Evolutionary conservation across 495 filamentous ascomycete genomes (phyloP).

Genomic region (Haplographium delicatum): DNA sequence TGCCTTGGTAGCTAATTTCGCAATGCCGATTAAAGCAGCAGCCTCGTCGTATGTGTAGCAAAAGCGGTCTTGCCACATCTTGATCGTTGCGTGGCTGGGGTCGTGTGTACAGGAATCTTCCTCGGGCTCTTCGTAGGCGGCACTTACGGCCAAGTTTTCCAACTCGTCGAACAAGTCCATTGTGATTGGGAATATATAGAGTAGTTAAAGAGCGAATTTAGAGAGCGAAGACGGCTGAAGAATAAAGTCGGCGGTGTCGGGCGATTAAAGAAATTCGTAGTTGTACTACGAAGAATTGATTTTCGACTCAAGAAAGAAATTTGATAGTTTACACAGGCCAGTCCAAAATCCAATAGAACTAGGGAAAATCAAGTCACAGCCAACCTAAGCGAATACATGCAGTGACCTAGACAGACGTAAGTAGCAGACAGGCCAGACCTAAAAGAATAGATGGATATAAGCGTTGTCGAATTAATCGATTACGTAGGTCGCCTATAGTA

Average conservation of each 20-base stretch:
- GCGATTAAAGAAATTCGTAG: not conserved
- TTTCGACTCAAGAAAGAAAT: not conserved
- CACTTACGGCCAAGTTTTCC: slow-evolving; percentile 21
- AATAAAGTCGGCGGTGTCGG: not conserved
- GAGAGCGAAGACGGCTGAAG: not conserved
- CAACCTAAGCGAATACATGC: not conserved
- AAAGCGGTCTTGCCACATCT: slow-evolving; percentile 9
- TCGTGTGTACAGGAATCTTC: not conserved
- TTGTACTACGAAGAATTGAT: not conserved
- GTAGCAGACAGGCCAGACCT: not conserved
- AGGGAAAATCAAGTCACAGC: not conserved
- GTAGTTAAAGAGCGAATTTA: not conserved
- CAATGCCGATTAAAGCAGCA: slow-evolving; percentile 6
- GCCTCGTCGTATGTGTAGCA: slow-evolving; percentile 15
- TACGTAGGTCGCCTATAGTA: not conserved
- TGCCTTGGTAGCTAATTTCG: slow-evolving; percentile 3
- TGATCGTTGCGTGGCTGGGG: slow-evolving; percentile 6
- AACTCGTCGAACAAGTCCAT: slow-evolving; percentile 28
- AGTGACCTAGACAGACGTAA: not conserved
- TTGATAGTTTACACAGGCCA: not conserved
- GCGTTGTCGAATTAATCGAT: not conserved
- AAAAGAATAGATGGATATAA: not conserved
- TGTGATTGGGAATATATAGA: not conserved
- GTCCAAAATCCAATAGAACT: not conserved
- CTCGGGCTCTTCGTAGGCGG: slow-evolving; percentile 1